Conservation (phyloP, 169 alveolate species). For the Cyclospora cayetanensis region DNA sequence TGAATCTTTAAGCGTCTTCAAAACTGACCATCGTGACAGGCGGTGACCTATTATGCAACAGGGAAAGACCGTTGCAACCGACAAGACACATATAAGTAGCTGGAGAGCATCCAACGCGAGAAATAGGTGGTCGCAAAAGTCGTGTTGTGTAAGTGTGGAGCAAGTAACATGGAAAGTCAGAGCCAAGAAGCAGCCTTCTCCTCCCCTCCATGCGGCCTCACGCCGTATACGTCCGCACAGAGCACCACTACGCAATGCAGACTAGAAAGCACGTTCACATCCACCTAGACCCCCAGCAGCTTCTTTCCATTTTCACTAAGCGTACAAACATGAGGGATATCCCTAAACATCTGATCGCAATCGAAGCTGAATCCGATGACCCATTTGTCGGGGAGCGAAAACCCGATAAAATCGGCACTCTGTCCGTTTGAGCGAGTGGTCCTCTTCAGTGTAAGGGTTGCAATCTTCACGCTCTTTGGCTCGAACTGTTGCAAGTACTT, state of each 20-base stretch:
- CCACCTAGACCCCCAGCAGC: not conserved
- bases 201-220: not conserved
- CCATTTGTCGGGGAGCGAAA: slow-evolving; percentile 77
- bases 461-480: slow-evolving; percentile 75
- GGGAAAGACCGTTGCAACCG: not conserved
- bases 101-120: too few species aligned
- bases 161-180: not conserved
- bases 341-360: slow-evolving; percentile 76
- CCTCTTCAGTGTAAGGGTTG: slow-evolving; percentile 62
- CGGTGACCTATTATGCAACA: too few species aligned
- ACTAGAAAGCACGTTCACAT: not conserved
- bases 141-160: too few species aligned
- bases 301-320: slow-evolving; percentile 50
- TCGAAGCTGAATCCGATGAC: slow-evolving; percentile 81
- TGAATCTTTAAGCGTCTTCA: too few species aligned
- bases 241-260: not conserved
- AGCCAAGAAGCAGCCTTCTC: not conserved
- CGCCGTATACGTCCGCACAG: not conserved
- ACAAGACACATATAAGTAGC: not conserved
- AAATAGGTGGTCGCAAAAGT: too few species aligned
- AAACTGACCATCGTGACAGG: too few species aligned
- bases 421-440: slow-evolving; percentile 77
- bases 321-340: slow-evolving; percentile 69
- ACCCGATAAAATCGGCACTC: slow-evolving; percentile 82
- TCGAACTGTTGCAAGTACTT: slow-evolving; percentile 71